phyloP scores from a whole-genome alignment of 1,284 basidiomycete species.

The Uromyces viciae-fabae region DNA sequence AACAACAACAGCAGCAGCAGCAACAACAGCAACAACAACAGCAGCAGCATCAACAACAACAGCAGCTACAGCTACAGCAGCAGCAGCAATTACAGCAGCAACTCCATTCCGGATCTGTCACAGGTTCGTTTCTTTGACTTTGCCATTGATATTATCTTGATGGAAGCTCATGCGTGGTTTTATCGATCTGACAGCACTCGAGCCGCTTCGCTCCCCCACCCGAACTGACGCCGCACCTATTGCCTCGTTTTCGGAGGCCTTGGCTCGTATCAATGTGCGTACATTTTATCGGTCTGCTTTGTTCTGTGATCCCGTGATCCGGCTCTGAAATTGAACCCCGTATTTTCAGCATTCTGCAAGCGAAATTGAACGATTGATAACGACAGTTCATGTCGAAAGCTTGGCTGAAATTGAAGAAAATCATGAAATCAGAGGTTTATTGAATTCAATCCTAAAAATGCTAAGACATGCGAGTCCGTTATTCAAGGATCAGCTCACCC shows the following conservation, averaged over 20 bases:
- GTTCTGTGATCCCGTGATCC: too few species aligned
- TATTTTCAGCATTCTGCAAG: slow-evolving; percentile 52
- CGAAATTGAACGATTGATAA: slow-evolving; percentile 68
- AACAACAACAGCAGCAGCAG: slow-evolving; percentile 19
- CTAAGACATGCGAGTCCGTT: slow-evolving; percentile 8
- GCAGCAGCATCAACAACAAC: background rate
- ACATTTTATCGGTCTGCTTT: background rate
- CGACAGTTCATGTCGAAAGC: slow-evolving; percentile 53
- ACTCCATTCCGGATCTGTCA: background rate
- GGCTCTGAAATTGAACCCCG: too few species aligned
- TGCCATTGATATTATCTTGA: background rate
- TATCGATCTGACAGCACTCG: background rate
- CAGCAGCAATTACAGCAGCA: slow-evolving; percentile 14
- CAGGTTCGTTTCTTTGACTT: background rate
- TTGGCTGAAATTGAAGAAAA: slow-evolving; percentile 70
- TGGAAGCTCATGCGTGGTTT: background rate
- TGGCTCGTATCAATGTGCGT: slow-evolving; percentile 31
- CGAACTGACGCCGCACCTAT: background rate
- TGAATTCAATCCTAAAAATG: slow-evolving; percentile 72
- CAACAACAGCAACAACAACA: background rate
- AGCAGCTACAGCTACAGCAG: background rate
- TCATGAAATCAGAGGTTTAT: slow-evolving; percentile 77
- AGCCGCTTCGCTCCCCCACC: slow-evolving; percentile 5
- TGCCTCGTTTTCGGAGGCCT: slow-evolving; percentile 5
- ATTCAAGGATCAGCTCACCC: slow-evolving; percentile 47